Base-by-base conservation (phyloP, 2,329 filamentous ascomycete species). In the Cladosporium colombiae region DNA sequence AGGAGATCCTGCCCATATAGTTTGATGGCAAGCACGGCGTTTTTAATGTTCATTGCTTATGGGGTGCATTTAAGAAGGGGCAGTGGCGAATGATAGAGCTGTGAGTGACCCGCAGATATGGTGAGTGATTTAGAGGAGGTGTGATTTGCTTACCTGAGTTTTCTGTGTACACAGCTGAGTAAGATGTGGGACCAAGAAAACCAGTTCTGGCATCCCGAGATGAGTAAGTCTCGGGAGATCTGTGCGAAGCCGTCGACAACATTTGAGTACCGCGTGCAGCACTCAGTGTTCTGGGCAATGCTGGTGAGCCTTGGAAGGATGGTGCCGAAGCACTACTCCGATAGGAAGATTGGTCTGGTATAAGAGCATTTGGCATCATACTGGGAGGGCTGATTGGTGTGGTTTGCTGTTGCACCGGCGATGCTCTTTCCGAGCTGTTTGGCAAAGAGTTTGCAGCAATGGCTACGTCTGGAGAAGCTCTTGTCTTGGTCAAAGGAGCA, bases 131-230 rank as follows among this genome's bases (percentile, higher is more conserved):
- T 44, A n/a, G 10, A 27, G 18, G 13, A 52, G 25, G 23, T 52
- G 25, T 16, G 31, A n/a, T 21, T n/a, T 23, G 27, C 55, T 53
- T 59, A 53, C 63, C 63, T 29, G 46, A 60, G 62, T 76, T 74
- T 52, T 77, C 74, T 0, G 70, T 74, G 58, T 74, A 77, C n/a
- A 76, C 71, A 13, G 74, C 74, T 10, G 71, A 73, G 56, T 75
- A 77, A 62, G 70, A 72, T 10, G 75, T 76, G 5, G 74, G 68
- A 0, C 75, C 74, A 2, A 77, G 70, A 44, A 76, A 76, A 3
- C 75, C 75, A 16, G 71, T 72, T 52, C 72, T 73, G 46, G 68
- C 68, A 33, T 75, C 73, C 49, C 73, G 71, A 72, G 70, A 71
- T 67, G 70, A 74, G 59, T 55, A 58, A 37, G 67, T 70, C 5